Percentiles rank a stretch among this genome's conserved stretches.
Evolutionary conservation across 2,329 filamentous ascomycete genomes (phyloP).

Genomic region (Talaromyces sp.): DNA sequence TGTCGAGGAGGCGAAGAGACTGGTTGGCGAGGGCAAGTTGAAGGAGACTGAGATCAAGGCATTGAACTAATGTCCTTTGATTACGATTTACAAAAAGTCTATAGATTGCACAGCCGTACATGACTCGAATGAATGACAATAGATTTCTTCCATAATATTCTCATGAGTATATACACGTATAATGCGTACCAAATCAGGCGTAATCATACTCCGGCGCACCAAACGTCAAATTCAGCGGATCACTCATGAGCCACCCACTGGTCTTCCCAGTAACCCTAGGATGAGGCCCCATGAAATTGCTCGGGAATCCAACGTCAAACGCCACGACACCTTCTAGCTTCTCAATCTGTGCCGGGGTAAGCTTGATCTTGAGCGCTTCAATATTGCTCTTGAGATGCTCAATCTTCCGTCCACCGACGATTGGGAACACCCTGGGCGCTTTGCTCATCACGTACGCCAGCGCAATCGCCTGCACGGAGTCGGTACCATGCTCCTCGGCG

Average conservation of each 20-base stretch:
- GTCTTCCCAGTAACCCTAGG: slow-evolving; percentile 24
- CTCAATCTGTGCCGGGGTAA: slow-evolving; percentile 60
- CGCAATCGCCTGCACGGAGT: slow-evolving; percentile 59
- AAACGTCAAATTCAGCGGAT: slow-evolving; percentile 11
- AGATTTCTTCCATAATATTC: neutral
- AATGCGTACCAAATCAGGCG: neutral
- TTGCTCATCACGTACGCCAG: slow-evolving; percentile 72
- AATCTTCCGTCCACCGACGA: slow-evolving; percentile 66
- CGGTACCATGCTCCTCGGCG: slow-evolving; percentile 53
- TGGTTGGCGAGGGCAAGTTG: slow-evolving; percentile 77
- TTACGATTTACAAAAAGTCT: neutral
- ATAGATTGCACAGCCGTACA: slow-evolving; percentile 3
- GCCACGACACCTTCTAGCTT: slow-evolving; percentile 60
- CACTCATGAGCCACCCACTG: slow-evolving; percentile 16
- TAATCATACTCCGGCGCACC: slow-evolving; percentile 14
- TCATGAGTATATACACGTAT: neutral
- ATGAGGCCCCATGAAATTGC: slow-evolving; percentile 50
- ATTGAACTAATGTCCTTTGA: slow-evolving; percentile 25
- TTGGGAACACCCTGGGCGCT: slow-evolving; percentile 67
- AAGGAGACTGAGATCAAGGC: slow-evolving; percentile 76
- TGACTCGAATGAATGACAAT: neutral
- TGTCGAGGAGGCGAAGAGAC: slow-evolving; percentile 69
- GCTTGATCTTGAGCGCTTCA: slow-evolving; percentile 58
- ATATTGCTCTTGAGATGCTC: slow-evolving; percentile 69
- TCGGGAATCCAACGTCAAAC: slow-evolving; percentile 66